Percentiles rank a stretch among this genome's conserved stretches.
Evolutionary conservation across 768 basidiomycete species (phyloP).

Genomic region (Kwoniella sp.): DNA sequence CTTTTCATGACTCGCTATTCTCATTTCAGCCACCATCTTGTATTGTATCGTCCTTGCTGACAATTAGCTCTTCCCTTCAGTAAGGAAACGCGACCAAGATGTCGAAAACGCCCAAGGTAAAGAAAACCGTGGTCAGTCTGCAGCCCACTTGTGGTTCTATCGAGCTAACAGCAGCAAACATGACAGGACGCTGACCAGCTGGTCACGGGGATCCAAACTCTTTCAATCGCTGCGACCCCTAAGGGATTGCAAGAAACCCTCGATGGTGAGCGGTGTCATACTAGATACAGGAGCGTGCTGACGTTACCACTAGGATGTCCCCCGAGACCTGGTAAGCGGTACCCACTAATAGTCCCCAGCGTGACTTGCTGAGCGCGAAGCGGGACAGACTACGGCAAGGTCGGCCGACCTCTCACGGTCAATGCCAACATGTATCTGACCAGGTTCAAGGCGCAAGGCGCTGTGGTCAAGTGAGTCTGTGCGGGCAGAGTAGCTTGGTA

Average conservation of each 20-base stretch:
- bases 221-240: conserved; percentile 4
- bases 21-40: too few relatives aligned
- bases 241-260: conserved; percentile 12
- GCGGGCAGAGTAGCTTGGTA: not conserved
- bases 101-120: too few relatives aligned
- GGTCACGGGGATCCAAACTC: conserved; percentile 9
- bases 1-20: too few relatives aligned
- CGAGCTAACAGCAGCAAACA: too few relatives aligned
- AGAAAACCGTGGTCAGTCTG: too few relatives aligned
- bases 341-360: not conserved
- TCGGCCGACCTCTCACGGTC: conserved; percentile 32
- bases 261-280: conserved; percentile 10
- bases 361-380: too few relatives aligned
- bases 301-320: conserved; percentile 9
- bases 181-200: conserved; percentile 8
- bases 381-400: conserved; percentile 36
- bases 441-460: conserved; percentile 37
- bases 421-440: conserved; percentile 40
- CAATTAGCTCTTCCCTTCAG: too few relatives aligned
- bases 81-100: too few relatives aligned
- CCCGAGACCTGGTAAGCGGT: conserved; percentile 11
- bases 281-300: not conserved
- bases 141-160: too few relatives aligned
- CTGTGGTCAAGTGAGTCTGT: conserved; percentile 16
- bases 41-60: too few relatives aligned